Evolutionary conservation across 768 basidiomycete genomes (phyloP).

Genomic region (Strobilomyces confusus): DNA sequence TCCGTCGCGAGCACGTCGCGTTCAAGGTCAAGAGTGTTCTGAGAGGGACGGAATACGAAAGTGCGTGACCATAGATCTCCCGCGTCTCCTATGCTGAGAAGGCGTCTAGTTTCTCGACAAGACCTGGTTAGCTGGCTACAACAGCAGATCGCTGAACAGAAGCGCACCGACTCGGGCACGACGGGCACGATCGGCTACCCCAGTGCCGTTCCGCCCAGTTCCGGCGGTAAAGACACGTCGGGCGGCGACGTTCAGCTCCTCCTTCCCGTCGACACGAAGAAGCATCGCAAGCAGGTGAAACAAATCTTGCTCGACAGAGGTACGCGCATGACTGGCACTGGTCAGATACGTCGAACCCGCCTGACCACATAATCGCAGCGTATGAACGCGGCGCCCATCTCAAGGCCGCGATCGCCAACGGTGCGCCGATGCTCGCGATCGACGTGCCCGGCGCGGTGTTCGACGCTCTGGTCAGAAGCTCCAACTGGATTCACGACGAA

Average conservation of each 20-base stretch:
- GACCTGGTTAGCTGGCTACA: slow-evolving; percentile 75
- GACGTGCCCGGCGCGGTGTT: slow-evolving; percentile 62
- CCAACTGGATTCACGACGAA: slow-evolving; percentile 70
- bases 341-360: background rate
- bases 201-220: slow-evolving; percentile 33
- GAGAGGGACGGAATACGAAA: slow-evolving; percentile 70
- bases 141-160: slow-evolving; percentile 76
- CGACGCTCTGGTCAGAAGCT: slow-evolving; percentile 53
- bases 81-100: slow-evolving; percentile 3
- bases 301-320: slow-evolving; percentile 68
- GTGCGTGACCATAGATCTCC: slow-evolving; percentile 35
- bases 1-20: slow-evolving; percentile 56
- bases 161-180: slow-evolving; percentile 62
- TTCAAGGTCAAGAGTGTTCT: slow-evolving; percentile 85
- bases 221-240: slow-evolving; percentile 34
- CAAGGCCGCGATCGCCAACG: slow-evolving; percentile 53
- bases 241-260: slow-evolving; percentile 55
- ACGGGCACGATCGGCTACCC: slow-evolving; percentile 50
- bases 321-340: slow-evolving; percentile 18
- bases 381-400: slow-evolving; percentile 59
- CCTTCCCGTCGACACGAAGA: slow-evolving; percentile 67
- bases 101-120: slow-evolving; percentile 51
- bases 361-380: slow-evolving; percentile 37
- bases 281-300: slow-evolving; percentile 68
- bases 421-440: slow-evolving; percentile 66